Evolutionary conservation across 495 filamentous ascomycete species (phyloP).

Genomic region (Platismatia glauca): DNA sequence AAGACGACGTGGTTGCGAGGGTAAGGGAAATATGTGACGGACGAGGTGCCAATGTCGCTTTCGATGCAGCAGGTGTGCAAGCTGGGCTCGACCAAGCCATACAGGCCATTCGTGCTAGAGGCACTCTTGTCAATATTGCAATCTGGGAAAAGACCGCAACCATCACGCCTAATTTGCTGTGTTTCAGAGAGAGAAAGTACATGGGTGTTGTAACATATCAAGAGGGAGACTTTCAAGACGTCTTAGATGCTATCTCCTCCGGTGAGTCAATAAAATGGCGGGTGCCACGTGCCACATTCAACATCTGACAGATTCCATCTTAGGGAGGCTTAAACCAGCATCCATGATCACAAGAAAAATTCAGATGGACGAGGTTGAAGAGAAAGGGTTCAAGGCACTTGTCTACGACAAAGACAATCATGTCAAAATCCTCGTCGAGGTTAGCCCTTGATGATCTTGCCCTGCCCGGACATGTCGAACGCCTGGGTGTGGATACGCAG

Average conservation of each 20-base stretch:
- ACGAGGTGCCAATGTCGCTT: slow-evolving; percentile 46
- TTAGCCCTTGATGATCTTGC: slow-evolving; percentile 19
- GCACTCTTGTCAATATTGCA: slow-evolving; percentile 54
- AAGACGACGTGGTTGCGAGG: slow-evolving; percentile 40
- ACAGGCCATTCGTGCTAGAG: slow-evolving; percentile 39
- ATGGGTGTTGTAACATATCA: slow-evolving; percentile 46
- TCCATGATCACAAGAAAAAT: slow-evolving; percentile 53
- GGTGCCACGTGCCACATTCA: background rate
- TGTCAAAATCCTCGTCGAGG: slow-evolving; percentile 45
- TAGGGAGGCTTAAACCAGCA: slow-evolving; percentile 44
- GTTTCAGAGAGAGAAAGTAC: slow-evolving; percentile 40
- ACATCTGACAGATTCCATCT: background rate
- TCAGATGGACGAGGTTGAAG: slow-evolving; percentile 44
- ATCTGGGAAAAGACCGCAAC: slow-evolving; percentile 49
- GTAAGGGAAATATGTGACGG: slow-evolving; percentile 40
- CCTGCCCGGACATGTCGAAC: too few relatives aligned
- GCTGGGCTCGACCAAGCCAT: slow-evolving; percentile 42
- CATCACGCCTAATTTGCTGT: slow-evolving; percentile 40
- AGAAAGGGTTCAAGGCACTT: slow-evolving; percentile 48
- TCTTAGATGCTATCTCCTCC: slow-evolving; percentile 43
- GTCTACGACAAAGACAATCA: slow-evolving; percentile 49
- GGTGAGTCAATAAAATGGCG: slow-evolving; percentile 26
- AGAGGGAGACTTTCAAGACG: slow-evolving; percentile 45
- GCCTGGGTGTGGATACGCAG: background rate
- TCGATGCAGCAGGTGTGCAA: slow-evolving; percentile 51